Evolutionary conservation across 495 filamentous ascomycete genomes (phyloP), one percentile per base, ranked within the genome.

Genomic region (Entonaema liquescens): DNA sequence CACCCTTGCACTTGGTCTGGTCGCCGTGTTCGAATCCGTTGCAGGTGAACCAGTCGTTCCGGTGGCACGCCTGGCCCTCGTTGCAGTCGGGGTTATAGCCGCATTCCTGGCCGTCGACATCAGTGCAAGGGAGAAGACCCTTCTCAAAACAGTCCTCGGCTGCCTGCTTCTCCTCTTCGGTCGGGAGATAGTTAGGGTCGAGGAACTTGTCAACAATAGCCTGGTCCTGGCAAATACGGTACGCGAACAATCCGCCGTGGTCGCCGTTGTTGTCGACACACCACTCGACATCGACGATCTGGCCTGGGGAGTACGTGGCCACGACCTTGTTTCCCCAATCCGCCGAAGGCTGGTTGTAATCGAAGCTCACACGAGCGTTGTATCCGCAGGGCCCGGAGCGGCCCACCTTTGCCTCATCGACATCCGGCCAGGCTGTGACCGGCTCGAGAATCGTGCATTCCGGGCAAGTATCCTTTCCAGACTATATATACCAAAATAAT

Each of bases 21-120:
- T 56, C 65, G 52, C 59, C 69, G 5, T 54, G 68, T 17, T 78
- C 56, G 62, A 82, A 81, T 12, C 80, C 83, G 69, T 87, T 84
- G 78, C 85, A 87, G 5, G 85, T 88, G 64, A 86, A 87, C 86
- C 85, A 87, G 77, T 88, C 84, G 70, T 87, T 86, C 8, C 84
- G 76, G 67, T 79, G 84, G 77, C 86, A 88, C 0, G 77, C 71
- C 73, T 86, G 76, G 5, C 74, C 83, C 26, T 63, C 59, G 0
- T 74, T 61, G 73, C 86, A 88, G 74, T 88, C 85, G 1, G 84
- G 79, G 71, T 73, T 87, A 76, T 82, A 88, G 7, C 74, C 82
- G 76, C 85, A 88, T 9, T 54, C 57, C 76, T 88, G 86, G 5
- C 86, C 86, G 38, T 74, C 52, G 2, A 88, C 86, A 67, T 86